Percentiles rank a stretch among this genome's conserved stretches.
phyloP scores from a whole-genome alignment of 352 stramenopile species.

The Pythium biforme region DNA sequence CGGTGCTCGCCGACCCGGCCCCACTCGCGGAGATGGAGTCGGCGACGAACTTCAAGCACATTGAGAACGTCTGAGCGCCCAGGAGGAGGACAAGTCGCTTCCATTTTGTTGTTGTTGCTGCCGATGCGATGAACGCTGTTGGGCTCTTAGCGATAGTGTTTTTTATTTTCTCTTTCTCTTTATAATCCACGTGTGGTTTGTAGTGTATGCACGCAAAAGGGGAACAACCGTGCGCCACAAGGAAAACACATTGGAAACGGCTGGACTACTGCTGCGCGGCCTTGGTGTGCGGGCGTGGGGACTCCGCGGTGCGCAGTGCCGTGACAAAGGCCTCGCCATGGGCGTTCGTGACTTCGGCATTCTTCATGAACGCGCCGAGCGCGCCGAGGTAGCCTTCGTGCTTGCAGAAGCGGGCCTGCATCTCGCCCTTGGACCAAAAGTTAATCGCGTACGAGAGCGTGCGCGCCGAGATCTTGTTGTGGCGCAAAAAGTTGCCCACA shows the following conservation, averaged over 20 bases:
- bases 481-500: conserved; percentile 96
- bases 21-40: conserved; percentile 24
- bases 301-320: conserved; percentile 29
- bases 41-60: conserved; percentile 58
- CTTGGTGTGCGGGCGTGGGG: conserved; percentile 4
- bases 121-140: background rate
- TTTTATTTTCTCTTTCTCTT: background rate
- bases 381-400: conserved; percentile 98
- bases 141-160: no score
- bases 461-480: conserved; percentile 95
- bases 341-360: conserved; percentile 69
- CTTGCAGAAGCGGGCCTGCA: conserved; percentile 93
- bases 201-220: background rate
- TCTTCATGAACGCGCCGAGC: conserved; percentile 95
- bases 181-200: background rate
- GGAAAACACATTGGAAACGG: background rate
- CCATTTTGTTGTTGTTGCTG: no score
- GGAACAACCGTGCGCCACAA: no score
- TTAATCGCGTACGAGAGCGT: conserved; percentile 96
- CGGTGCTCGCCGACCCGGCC: conserved; percentile 25
- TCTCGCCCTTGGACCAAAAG: conserved; percentile 96
- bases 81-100: no score
- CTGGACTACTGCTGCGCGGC: no score
- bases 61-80: conserved; percentile 54
- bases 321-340: conserved; percentile 66